Base-by-base conservation (phyloP, 1,139 yeast species). In the Trichomonascaceae sp. region DNA sequence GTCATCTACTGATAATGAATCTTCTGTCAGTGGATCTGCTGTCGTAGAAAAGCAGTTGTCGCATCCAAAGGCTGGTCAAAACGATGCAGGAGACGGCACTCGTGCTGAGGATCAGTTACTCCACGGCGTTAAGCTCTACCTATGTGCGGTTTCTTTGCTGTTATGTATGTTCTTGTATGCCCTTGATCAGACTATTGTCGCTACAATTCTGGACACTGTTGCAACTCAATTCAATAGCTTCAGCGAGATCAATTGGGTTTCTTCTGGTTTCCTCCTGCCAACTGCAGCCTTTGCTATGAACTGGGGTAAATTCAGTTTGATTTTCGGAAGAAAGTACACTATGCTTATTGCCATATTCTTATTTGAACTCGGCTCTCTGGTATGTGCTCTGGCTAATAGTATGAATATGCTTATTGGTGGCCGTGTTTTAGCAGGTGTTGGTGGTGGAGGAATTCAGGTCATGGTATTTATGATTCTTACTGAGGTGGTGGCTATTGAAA, bases 351-450 rank as follows among this genome's bases (percentile, higher is more conserved):
- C 84, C 0, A 73, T 84, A 10, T 61, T 78, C 10, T 63, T 85
- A 1, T 85, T 85, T 61, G 85, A 82, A 63, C 63, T 77, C 2
- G 90, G 90, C 0, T 83, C 88, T 1, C 72, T 85, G 51, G 69
- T 85, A 3, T 74, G 82, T 39, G 91, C 83, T 0, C 66, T 83
- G 4, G 73, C 90, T 0, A 72, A 66, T 18, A 74, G 75, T 43
- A 83, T 84, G 83, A 72, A 76, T 59, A 78, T 80, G 75, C 69
- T 85, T 53, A 83, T 86, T 57, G 88, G 82, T 0, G 91, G 89
- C 1, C 74, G 93, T 61, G 84, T 83, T 6, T 70, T 86, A 39
- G 83, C 84, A 52, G 95, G 95, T 53, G 63, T 82, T 49, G 95
- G 93, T 15, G 91, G 85, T 8, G 86, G 88, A 43, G 87, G 87